phyloP scores from a whole-genome alignment of 75 land plant species.

The Cupressus sempervirens region DNA sequence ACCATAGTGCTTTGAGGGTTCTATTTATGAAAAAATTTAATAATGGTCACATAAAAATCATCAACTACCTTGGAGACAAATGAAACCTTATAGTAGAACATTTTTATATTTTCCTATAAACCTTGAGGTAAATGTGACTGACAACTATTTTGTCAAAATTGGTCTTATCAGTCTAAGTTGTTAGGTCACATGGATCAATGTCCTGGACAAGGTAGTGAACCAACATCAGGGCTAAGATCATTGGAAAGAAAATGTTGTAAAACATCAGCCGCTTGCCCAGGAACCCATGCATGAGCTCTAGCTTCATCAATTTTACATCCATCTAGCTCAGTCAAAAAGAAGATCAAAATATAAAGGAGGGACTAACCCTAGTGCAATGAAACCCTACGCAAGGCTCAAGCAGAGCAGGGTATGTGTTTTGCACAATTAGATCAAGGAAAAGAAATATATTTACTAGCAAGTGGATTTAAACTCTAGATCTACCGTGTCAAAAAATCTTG shows the following conservation, averaged over 20 bases:
- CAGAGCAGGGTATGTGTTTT: not conserved
- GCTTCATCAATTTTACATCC: not conserved
- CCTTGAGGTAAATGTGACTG: too few relatives aligned
- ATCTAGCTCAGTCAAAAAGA: not conserved
- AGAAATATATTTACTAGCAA: not conserved
- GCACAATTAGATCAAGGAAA: conserved; percentile 10
- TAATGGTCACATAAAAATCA: too few relatives aligned
- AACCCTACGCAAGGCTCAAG: not conserved
- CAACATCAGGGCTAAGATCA: not conserved
- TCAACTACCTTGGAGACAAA: too few relatives aligned
- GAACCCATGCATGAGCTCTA: too few relatives aligned
- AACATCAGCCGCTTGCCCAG: too few relatives aligned
- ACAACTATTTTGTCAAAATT: too few relatives aligned
- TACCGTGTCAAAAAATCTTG: conserved; percentile 31
- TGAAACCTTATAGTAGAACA: too few relatives aligned
- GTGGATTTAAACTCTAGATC: not conserved
- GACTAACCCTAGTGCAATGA: not conserved
- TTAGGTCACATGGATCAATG: not conserved
- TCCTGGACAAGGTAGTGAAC: conserved; percentile 1
- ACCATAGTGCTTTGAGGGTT: too few relatives aligned
- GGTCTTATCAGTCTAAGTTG: too few relatives aligned
- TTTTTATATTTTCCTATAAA: too few relatives aligned
- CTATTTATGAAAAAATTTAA: too few relatives aligned
- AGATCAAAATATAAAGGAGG: not conserved
- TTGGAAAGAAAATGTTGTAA: not conserved